Evolutionary conservation across 805 yeast genomes (phyloP), one percentile per base, ranked within the genome.

Genomic region (Barnettozyma pratensis): DNA sequence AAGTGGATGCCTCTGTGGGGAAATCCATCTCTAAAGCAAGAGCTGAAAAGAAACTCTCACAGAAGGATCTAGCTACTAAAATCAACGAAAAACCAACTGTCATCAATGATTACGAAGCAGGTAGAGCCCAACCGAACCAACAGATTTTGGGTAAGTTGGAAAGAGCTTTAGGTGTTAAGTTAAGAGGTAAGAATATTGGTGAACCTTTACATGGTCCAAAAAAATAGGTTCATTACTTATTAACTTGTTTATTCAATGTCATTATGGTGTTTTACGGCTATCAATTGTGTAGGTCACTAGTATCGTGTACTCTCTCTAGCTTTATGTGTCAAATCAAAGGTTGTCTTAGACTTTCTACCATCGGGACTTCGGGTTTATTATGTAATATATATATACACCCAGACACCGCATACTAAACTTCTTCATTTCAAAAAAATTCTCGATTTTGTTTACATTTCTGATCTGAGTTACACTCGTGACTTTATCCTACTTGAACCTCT

Each of bases 171-270:
- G 98, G 98, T 57, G 85, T 94, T 55, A 94, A 90, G 73, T 80
- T 94, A 65, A 82, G 98, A 74, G 99, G 99, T 65, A 91, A 92
- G 74, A 86, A 84, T 69, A 86, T 94, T 62, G 99, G 99, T 54
- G 81, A 83, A 61, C 96, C 98, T 34, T 75, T 94, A 57, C 69
- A 68, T 48, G 71, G 68, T 36, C 71, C 72, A 57, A 71, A 71
- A 65, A 69, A 69, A 59, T 69, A 49, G 47, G 28, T 41, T 26
- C 11, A 14, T 19, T 36, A 14, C 19, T 10, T 12, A 36, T 10
- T 14, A 36, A 14, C 38, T 31, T 31, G 11, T 31, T 31, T 36
- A 28, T 12, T 36, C 36, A 29, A 42, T 29, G 37, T 26, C 6
- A 37, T 42, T n/a, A 42, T 30, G 40, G 19, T 19, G 19, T 2